phyloP scores from a whole-genome alignment of 768 basidiomycete species.

The Sutorius australiensis region DNA sequence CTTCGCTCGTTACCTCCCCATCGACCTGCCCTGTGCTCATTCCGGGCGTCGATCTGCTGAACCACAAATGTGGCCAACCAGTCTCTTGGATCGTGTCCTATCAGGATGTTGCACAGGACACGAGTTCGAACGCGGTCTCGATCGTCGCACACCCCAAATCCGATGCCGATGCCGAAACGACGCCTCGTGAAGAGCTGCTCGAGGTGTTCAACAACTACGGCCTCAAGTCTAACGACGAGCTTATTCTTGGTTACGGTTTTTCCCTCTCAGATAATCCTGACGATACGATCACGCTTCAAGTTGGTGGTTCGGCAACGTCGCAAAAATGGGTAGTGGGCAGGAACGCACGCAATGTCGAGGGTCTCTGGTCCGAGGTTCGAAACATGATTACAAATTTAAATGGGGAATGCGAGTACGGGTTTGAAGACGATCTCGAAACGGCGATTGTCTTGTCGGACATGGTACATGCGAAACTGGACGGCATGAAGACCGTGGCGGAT shows the following conservation, averaged over 20 bases:
- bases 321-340: slow-evolving; percentile 65
- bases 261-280: slow-evolving; percentile 74
- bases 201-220: slow-evolving; percentile 88
- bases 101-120: slow-evolving; percentile 18
- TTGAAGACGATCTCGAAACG: slow-evolving; percentile 67
- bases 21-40: slow-evolving; percentile 73
- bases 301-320: slow-evolving; percentile 47
- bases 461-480: slow-evolving; percentile 48
- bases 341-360: slow-evolving; percentile 48
- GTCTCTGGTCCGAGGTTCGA: slow-evolving; percentile 56
- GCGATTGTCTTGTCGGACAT: slow-evolving; percentile 65
- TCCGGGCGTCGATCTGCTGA: slow-evolving; percentile 83
- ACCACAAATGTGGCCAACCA: slow-evolving; percentile 76
- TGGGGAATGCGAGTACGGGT: slow-evolving; percentile 27
- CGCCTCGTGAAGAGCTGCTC: slow-evolving; percentile 32
- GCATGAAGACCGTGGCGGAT: slow-evolving; percentile 40
- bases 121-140: slow-evolving; percentile 44
- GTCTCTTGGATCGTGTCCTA: slow-evolving; percentile 75
- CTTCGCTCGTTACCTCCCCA: slow-evolving; percentile 48
- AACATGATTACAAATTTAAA: slow-evolving; percentile 22
- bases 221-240: slow-evolving; percentile 83
- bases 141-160: slow-evolving; percentile 52
- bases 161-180: slow-evolving; percentile 11
- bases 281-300: slow-evolving; percentile 78
- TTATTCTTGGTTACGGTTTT: slow-evolving; percentile 92